These are phyloP conservation scores for Piromyces finnis DNA, from an alignment of 192 early-diverging fungal species.

Conservation along the genomic window DNA sequence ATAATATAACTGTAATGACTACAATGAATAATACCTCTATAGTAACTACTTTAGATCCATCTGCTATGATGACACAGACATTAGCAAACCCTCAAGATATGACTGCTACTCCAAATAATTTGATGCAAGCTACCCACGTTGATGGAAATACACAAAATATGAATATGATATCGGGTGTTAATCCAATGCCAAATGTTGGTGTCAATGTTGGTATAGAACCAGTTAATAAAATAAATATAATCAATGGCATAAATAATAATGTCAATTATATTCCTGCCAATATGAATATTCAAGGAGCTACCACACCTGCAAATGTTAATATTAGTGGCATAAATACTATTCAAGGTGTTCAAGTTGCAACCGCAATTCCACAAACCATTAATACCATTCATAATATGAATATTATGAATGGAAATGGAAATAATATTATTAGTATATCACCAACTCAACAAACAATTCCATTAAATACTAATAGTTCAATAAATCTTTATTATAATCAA, in stretches of 20 bases:
- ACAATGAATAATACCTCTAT: background rate
- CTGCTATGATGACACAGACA: background rate
- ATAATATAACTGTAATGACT: too few relatives aligned
- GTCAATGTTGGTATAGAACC: background rate
- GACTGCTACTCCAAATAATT: background rate
- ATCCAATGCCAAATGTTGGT: background rate
- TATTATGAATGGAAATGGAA: background rate
- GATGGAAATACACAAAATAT: background rate
- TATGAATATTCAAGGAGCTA: background rate
- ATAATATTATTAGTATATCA: background rate
- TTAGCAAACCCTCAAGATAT: background rate
- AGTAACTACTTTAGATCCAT: background rate
- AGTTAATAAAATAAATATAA: background rate
- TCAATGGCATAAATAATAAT: background rate
- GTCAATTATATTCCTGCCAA: background rate
- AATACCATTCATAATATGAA: background rate
- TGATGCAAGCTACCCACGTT: too few relatives aligned
- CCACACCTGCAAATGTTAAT: background rate
- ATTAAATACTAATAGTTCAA: background rate
- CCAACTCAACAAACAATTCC: background rate
- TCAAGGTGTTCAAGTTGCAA: background rate
- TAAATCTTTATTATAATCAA: background rate
- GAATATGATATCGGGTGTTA: background rate
- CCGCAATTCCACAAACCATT: background rate
- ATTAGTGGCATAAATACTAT: background rate